Conservation (phyloP, 345 rosid species). For the Syzygium aromaticum region DNA sequence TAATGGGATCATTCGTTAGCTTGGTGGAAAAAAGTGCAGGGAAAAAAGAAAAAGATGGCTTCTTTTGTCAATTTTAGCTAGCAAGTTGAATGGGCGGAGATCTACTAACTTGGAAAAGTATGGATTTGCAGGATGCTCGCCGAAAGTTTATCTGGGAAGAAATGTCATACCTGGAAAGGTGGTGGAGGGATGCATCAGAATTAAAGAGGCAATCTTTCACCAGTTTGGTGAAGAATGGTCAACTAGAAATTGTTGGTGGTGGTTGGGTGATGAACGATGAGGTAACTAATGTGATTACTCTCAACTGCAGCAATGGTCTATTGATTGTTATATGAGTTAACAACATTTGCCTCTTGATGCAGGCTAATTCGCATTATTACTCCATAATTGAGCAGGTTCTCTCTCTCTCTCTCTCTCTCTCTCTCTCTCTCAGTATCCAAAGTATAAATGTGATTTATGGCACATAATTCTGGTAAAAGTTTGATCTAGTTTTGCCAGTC, state of each 20-base stretch:
- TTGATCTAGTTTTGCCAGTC: neutral
- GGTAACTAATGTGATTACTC: conserved; percentile 29
- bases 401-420: neutral
- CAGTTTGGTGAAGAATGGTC: conserved; percentile 77
- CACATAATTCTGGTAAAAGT: neutral
- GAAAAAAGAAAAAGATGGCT: neutral
- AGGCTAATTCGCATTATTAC: conserved; percentile 99
- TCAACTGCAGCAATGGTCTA: neutral
- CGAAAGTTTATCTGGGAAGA: conserved; percentile 99
- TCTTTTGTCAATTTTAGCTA: neutral
- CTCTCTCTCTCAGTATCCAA: neutral
- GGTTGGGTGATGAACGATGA: conserved; percentile 99
- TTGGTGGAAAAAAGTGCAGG: neutral
- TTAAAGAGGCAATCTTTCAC: conserved; percentile 55
- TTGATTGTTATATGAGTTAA: neutral
- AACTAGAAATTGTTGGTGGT: conserved; percentile 96
- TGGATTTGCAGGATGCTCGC: conserved; percentile 51
- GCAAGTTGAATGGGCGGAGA: conserved; percentile 1
- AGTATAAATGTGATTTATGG: neutral
- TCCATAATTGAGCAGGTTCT: conserved; percentile 95
- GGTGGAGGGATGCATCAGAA: conserved; percentile 95
- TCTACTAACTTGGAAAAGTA: conserved; percentile 1
- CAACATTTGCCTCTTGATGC: conserved; percentile 22
- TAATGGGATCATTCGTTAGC: neutral
- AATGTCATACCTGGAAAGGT: conserved; percentile 94